Percentiles rank a stretch among this genome's conserved stretches.
phyloP scores from a whole-genome alignment of 495 filamentous ascomycete genomes.

The Delitschia confertaspora region DNA sequence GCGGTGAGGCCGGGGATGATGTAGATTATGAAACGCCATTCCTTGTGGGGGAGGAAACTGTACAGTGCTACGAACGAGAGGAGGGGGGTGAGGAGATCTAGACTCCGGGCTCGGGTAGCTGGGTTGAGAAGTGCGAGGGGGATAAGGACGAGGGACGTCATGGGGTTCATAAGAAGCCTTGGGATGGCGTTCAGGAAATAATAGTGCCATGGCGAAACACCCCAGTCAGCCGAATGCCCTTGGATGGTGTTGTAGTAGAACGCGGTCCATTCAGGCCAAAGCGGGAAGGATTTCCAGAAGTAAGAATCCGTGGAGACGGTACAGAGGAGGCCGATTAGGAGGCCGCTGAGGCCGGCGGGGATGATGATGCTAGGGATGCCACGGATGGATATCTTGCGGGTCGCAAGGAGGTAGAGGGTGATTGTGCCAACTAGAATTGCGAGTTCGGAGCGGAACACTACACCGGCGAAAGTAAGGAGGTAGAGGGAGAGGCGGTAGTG shows the following conservation, averaged over 20 bases:
- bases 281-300: slow-evolving; percentile 71
- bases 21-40: slow-evolving; percentile 93
- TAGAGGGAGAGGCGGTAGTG: slow-evolving; percentile 50
- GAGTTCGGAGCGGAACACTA: slow-evolving; percentile 84
- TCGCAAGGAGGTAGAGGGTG: slow-evolving; percentile 48
- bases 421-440: slow-evolving; percentile 64
- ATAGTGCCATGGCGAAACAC: slow-evolving; percentile 70
- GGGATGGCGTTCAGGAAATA: slow-evolving; percentile 79
- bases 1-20: slow-evolving; percentile 72
- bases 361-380: slow-evolving; percentile 46
- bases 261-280: slow-evolving; percentile 86
- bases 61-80: slow-evolving; percentile 69
- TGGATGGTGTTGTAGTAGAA: slow-evolving; percentile 89
- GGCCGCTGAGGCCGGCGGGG: slow-evolving; percentile 57
- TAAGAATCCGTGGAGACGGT: slow-evolving; percentile 75
- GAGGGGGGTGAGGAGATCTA: slow-evolving; percentile 54
- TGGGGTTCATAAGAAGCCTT: slow-evolving; percentile 72
- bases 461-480: slow-evolving; percentile 70
- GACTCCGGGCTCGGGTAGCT: slow-evolving; percentile 39
- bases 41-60: slow-evolving; percentile 84
- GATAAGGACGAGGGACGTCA: slow-evolving; percentile 52
- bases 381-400: slow-evolving; percentile 45
- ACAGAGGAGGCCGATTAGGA: slow-evolving; percentile 49
- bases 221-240: slow-evolving; percentile 73
- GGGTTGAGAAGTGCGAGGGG: slow-evolving; percentile 53